These are phyloP conservation scores for Saprolegnia parasitica DNA, from an alignment of 352 stramenopile genomes.

Conservation along the genomic window DNA sequence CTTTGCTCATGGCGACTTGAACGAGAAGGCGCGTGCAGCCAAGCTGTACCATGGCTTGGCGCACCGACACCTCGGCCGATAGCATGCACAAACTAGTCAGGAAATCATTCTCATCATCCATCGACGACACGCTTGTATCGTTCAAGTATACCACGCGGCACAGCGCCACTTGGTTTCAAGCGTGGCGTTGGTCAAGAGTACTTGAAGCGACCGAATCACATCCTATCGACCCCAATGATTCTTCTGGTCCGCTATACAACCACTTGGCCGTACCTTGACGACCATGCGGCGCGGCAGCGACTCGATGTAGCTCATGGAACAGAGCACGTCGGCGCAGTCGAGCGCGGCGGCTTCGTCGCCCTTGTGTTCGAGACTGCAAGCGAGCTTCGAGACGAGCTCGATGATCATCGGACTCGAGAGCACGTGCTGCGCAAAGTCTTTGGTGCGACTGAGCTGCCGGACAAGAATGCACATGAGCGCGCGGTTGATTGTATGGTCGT, in stretches of 20 bases:
- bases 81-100: slow-evolving; percentile 46
- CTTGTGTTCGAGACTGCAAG: slow-evolving; percentile 30
- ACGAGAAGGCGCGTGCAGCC: slow-evolving; percentile 51
- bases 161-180: slow-evolving; percentile 62
- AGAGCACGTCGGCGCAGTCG: slow-evolving; percentile 60
- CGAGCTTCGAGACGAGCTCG: slow-evolving; percentile 46
- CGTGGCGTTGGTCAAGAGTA: slow-evolving; percentile 37
- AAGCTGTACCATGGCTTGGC: slow-evolving; percentile 43
- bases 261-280: not conserved
- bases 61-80: slow-evolving; percentile 41
- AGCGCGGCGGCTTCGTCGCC: slow-evolving; percentile 44
- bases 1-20: slow-evolving; percentile 34
- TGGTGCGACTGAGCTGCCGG: slow-evolving; percentile 49
- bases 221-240: slow-evolving; percentile 29
- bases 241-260: not conserved
- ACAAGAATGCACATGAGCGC: slow-evolving; percentile 53
- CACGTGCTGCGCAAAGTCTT: slow-evolving; percentile 29
- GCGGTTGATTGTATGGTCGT: slow-evolving; percentile 3
- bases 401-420: slow-evolving; percentile 27
- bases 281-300: slow-evolving; percentile 16
- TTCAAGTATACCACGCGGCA: slow-evolving; percentile 29
- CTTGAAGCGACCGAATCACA: slow-evolving; percentile 41
- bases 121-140: not conserved
- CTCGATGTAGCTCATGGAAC: slow-evolving; percentile 45
- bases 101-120: too few relatives aligned